A percentile compares a stretch with the other conserved stretches of the same genome.
Evolutionary conservation across 169 alveolate species (phyloP).

Genomic region (Plasmodium blacklocki): DNA sequence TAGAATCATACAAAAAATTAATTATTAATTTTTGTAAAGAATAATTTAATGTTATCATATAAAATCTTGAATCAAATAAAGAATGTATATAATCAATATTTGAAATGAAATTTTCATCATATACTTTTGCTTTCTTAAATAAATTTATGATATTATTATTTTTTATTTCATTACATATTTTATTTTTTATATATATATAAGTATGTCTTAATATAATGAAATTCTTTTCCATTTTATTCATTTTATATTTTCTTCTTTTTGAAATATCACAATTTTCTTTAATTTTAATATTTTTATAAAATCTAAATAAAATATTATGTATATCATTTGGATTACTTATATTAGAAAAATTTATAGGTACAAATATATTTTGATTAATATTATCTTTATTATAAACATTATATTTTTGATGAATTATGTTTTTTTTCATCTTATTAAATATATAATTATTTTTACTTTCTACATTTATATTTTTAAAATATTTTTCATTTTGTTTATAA

Average conservation of each 20-base stretch:
- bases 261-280: too few species aligned
- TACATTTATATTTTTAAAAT: not conserved
- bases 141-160: conserved; percentile 35
- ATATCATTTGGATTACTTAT: not conserved
- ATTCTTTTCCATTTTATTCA: conserved; percentile 10
- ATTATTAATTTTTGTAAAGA: conserved; percentile 56
- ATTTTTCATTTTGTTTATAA: not conserved
- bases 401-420: not conserved
- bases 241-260: conserved; percentile 1
- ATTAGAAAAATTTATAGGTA: too few species aligned
- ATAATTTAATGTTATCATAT: conserved; percentile 34
- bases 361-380: too few species aligned
- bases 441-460: not conserved
- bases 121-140: conserved; percentile 40
- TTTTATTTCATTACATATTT: conserved; percentile 50
- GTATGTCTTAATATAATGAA: conserved; percentile 20
- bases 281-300: not conserved
- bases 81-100: conserved; percentile 59
- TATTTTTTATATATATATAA: conserved; percentile 49
- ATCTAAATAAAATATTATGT: conserved; percentile 1
- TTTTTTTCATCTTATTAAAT: not conserved
- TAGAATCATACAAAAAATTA: conserved; percentile 22
- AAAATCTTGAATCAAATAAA: conserved; percentile 57
- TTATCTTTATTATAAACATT: too few species aligned
- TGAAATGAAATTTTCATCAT: conserved; percentile 44